These are phyloP conservation scores for Penicillium sp. DNA, from an alignment of 2,329 filamentous ascomycete species.

Conservation along the genomic window DNA sequence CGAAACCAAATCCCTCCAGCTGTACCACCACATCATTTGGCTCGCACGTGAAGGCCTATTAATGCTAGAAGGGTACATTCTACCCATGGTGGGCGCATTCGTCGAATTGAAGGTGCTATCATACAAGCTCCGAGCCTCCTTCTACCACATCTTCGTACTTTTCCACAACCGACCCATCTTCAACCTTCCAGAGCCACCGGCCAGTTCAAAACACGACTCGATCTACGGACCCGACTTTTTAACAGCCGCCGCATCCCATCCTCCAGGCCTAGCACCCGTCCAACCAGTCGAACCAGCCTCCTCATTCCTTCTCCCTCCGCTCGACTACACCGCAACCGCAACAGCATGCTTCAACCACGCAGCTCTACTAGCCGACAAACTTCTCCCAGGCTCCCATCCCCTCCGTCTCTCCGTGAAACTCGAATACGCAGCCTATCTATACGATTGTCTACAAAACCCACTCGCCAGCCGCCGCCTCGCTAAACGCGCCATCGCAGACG, in stretches of 20 bases:
- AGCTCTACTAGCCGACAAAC: slow-evolving; percentile 63
- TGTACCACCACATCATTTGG: slow-evolving; percentile 92
- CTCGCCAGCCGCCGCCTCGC: slow-evolving; percentile 72
- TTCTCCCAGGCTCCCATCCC: slow-evolving; percentile 83
- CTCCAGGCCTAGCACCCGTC: slow-evolving; percentile 35
- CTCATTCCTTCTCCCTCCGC: slow-evolving; percentile 71
- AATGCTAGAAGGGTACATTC: slow-evolving; percentile 77
- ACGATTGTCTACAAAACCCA: slow-evolving; percentile 82
- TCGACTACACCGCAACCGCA: slow-evolving; percentile 79
- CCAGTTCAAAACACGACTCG: slow-evolving; percentile 27
- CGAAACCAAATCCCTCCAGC: slow-evolving; percentile 70
- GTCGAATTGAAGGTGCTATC: slow-evolving; percentile 82
- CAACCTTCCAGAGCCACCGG: slow-evolving; percentile 50
- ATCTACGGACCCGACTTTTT: slow-evolving; percentile 36
- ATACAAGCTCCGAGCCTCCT: slow-evolving; percentile 86
- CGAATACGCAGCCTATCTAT: slow-evolving; percentile 87
- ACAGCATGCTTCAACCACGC: slow-evolving; percentile 76
- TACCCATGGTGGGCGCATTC: slow-evolving; percentile 75
- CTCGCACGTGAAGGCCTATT: slow-evolving; percentile 84
- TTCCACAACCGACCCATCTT: slow-evolving; percentile 88
- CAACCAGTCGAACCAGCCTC: slow-evolving; percentile 42
- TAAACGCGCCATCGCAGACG: slow-evolving; percentile 76
- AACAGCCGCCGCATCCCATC: slow-evolving; percentile 31
- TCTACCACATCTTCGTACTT: slow-evolving; percentile 93
- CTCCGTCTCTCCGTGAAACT: slow-evolving; percentile 83